phyloP scores from a whole-genome alignment of 805 yeast genomes.

The Metschnikowia amazonensis region DNA sequence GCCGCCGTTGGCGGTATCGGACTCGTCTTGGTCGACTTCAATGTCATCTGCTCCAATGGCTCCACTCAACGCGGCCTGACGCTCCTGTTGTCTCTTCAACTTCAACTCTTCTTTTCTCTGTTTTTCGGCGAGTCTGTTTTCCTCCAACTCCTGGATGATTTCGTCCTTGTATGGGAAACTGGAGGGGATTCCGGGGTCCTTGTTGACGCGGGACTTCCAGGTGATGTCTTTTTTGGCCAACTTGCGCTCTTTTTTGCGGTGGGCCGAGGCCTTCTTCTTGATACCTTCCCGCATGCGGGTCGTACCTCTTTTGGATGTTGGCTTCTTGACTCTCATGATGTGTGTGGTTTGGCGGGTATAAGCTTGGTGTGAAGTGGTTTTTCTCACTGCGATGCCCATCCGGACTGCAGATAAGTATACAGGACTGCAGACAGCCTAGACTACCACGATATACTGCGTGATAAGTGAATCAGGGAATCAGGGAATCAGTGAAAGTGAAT shows the following conservation, averaged over 20 bases:
- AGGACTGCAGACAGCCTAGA: no score
- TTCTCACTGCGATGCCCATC: constrained; percentile 16
- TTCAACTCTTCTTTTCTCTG: constrained; percentile 52
- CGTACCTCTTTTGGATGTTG: constrained; percentile 81
- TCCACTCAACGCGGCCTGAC: constrained; percentile 36
- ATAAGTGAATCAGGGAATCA: no score
- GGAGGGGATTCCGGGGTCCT: constrained; percentile 94
- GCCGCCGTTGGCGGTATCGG: constrained; percentile 38
- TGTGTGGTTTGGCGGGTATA: neutral
- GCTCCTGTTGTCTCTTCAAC: constrained; percentile 48
- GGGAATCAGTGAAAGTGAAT: no score
- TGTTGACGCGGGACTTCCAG: constrained; percentile 81
- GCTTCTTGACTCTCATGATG: constrained; percentile 49
- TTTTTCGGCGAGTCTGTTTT: constrained; percentile 48
- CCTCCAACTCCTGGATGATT: constrained; percentile 70
- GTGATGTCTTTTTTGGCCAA: constrained; percentile 83
- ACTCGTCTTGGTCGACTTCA: constrained; percentile 34
- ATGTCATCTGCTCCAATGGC: constrained; percentile 37
- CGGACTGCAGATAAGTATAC: neutral
- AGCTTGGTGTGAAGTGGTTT: neutral
- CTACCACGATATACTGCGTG: no score
- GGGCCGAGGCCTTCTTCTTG: constrained; percentile 92
- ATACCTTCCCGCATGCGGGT: constrained; percentile 96
- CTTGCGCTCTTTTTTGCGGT: constrained; percentile 80
- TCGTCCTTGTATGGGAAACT: constrained; percentile 91